Base-by-base conservation (phyloP, 164 flowering plant genomes). In the Buxus sempervirens region DNA sequence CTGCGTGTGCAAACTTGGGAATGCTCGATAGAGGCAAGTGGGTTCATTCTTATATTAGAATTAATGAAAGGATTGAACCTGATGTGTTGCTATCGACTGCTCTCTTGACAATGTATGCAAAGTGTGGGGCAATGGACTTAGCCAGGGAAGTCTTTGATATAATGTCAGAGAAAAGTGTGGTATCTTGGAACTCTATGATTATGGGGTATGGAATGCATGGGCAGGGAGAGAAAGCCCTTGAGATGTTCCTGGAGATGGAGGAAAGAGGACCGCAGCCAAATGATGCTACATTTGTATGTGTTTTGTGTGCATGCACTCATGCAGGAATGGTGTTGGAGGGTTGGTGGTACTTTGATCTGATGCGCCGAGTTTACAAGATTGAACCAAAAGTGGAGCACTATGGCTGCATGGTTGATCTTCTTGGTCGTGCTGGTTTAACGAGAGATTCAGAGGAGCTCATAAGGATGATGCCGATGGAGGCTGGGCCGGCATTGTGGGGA, bases 131-230 rank as follows among this genome's bases (percentile, higher is more conserved):
- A 21, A 73, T 85, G 82, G 82, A 79, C 42, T 27, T 65, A 69
- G 89, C 92, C 16, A 79, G 80, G 71, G 67, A 76, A 60, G 79
- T 90, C 55, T 88, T 90, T 70, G 71, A 85, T 69, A 71, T 71
- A 41, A 89, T 89, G 96, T 76, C 78, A 0, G 80, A 81, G 53
- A 87, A 65, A 71, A 86, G 45, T 62, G 78, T 86, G n/a, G 90
- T 89, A 24, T 82, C 96, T 4, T 88, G 92, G 96, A 89, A 86
- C 66, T 75, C 90, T 45, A 81, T 87, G 86, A 86, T 89, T 60
- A 81, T 76, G 83, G 89, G 91, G 22, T 83, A 85, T 73, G 91
- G 88, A 21, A 80, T 78, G 74, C 85, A 88, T 54, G 93, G 93
- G 62, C 38, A 75, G 26, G 82, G 79, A 32, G 85, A 82, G 69